These are phyloP conservation scores for Pichia californica DNA, from an alignment of 805 yeast genomes.

Conservation along the genomic window DNA sequence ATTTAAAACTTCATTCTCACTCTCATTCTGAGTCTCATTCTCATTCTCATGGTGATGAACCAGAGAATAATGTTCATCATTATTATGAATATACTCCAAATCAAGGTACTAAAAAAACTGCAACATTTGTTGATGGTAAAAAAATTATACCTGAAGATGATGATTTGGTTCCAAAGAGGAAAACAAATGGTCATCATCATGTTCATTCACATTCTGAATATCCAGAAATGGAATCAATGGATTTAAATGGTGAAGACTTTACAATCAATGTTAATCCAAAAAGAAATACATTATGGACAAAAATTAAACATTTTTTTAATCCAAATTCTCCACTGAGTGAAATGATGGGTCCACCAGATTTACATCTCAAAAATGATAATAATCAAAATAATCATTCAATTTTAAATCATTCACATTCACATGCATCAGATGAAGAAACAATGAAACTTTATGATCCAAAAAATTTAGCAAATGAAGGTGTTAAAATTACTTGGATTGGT, in stretches of 20 bases:
- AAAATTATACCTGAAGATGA: not conserved
- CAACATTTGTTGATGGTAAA: conserved; percentile 11
- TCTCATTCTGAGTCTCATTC: conserved; percentile 9
- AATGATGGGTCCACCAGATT: conserved; percentile 14
- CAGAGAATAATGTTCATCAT: conserved; percentile 13
- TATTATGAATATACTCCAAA: conserved; percentile 11
- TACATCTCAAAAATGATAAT: conserved; percentile 15
- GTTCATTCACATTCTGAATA: conserved; percentile 27
- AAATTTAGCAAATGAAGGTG: conserved; percentile 69
- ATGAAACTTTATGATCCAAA: conserved; percentile 39
- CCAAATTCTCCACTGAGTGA: conserved; percentile 31
- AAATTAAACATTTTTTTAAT: conserved; percentile 29
- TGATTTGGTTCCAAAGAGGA: conserved; percentile 3
- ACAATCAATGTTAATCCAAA: conserved; percentile 19
- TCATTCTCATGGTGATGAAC: not conserved
- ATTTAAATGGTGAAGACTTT: conserved; percentile 25
- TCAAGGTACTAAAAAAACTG: conserved; percentile 7
- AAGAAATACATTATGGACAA: conserved; percentile 21
- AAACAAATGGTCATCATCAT: conserved; percentile 17
- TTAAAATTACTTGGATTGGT: conserved; percentile 89
- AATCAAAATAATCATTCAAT: too few relatives aligned
- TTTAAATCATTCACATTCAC: too few relatives aligned
- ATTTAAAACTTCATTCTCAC: not conserved
- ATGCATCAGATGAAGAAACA: conserved; percentile 35
- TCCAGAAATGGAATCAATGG: conserved; percentile 25